Evolutionary conservation across 208 protist genomes (phyloP).

Genomic region (Angomonas desouzai): DNA sequence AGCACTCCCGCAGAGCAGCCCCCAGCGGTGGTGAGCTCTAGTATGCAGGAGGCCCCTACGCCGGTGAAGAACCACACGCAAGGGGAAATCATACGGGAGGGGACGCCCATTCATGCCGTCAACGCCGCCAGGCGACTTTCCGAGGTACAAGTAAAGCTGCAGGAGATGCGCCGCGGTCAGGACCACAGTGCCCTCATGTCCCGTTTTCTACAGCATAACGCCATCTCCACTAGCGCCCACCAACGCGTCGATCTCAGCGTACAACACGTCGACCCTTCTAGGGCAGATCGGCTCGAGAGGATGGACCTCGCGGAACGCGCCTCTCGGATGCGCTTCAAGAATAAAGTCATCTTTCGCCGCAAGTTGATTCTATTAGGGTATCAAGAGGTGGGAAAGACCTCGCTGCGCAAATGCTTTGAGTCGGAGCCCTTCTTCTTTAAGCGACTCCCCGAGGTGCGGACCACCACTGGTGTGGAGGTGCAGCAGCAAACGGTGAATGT

Average conservation of each 20-base stretch:
- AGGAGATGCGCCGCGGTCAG: conserved; percentile 28
- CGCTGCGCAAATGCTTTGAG: conserved; percentile 85
- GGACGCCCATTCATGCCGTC: not conserved
- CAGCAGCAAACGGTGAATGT: conserved; percentile 50
- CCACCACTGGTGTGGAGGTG: conserved; percentile 81
- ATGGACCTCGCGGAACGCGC: conserved; percentile 13
- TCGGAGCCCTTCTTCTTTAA: conserved; percentile 81
- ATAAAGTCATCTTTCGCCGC: conserved; percentile 58
- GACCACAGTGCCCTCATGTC: conserved; percentile 37
- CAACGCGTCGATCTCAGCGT: conserved; percentile 16
- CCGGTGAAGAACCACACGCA: not conserved
- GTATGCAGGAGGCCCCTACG: not conserved
- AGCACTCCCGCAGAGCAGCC: not conserved
- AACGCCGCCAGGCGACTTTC: conserved; percentile 19
- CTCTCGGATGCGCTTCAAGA: conserved; percentile 41
- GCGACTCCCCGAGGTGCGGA: conserved; percentile 69
- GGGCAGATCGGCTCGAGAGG: not conserved
- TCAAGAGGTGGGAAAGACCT: conserved; percentile 89
- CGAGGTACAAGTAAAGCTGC: conserved; percentile 52
- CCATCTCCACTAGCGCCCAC: conserved; percentile 14
- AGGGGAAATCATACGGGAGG: not conserved
- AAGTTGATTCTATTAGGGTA: conserved; percentile 85
- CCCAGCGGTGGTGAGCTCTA: not conserved
- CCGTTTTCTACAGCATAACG: conserved; percentile 50
- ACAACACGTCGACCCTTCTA: conserved; percentile 18